phyloP scores from a whole-genome alignment of 345 rosid species.

The Salix udensis region DNA sequence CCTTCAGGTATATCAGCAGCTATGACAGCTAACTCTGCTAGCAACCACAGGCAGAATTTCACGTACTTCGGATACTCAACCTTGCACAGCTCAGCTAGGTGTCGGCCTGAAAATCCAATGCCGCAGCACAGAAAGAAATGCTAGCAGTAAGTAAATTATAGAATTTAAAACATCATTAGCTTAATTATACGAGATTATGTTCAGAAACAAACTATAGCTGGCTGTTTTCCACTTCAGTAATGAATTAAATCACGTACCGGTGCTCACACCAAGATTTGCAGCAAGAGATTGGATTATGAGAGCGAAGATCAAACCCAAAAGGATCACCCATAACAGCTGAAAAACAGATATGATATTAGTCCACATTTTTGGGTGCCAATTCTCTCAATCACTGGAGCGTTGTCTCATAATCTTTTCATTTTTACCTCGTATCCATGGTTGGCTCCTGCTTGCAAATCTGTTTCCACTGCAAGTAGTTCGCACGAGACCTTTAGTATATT shows the following conservation, averaged over 20 bases:
- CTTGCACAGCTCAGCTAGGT: slow-evolving; percentile 19
- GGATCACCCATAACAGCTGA: slow-evolving; percentile 30
- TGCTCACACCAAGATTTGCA: slow-evolving; percentile 32
- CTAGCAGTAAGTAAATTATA: too few relatives aligned
- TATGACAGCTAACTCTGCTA: slow-evolving; percentile 25
- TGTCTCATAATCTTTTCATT: background rate
- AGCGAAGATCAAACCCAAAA: slow-evolving; percentile 24
- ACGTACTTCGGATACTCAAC: slow-evolving; percentile 16
- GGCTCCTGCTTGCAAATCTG: slow-evolving; percentile 37
- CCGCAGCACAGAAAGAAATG: background rate
- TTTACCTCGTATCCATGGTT: slow-evolving; percentile 14
- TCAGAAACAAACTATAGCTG: background rate
- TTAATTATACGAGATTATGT: background rate
- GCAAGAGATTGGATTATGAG: slow-evolving; percentile 34
- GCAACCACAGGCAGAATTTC: slow-evolving; percentile 17
- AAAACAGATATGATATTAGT: background rate
- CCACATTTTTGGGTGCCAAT: too few relatives aligned
- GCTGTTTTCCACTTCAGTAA: background rate
- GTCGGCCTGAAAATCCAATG: slow-evolving; percentile 5
- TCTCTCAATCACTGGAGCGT: too few relatives aligned
- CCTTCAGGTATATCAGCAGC: slow-evolving; percentile 30
- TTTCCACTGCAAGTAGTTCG: slow-evolving; percentile 12
- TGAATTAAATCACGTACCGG: background rate
- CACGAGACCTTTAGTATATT: background rate
- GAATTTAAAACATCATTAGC: background rate